Evolutionary conservation across 495 filamentous ascomycete genomes (phyloP).

Genomic region (Astrothelium macrocarpum): DNA sequence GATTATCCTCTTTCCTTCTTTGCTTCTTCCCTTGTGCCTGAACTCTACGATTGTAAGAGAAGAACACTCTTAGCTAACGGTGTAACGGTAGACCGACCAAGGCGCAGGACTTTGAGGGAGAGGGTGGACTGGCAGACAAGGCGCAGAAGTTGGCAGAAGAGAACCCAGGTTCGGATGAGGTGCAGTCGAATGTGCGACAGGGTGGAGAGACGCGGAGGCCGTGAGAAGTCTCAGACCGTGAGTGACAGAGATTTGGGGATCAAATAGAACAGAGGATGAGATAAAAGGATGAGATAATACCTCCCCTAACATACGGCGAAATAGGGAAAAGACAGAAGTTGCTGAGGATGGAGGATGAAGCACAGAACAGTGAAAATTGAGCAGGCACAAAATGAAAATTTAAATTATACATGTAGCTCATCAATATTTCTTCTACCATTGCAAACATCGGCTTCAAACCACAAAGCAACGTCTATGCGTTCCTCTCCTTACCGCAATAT

Average conservation of each 20-base stretch:
- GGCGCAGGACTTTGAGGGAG: constrained; percentile 42
- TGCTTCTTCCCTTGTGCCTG: not conserved
- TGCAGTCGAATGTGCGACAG: constrained; percentile 33
- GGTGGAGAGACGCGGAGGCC: constrained; percentile 7
- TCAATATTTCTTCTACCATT: too few relatives aligned
- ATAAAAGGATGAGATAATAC: not conserved
- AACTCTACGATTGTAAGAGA: too few relatives aligned
- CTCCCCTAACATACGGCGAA: too few relatives aligned
- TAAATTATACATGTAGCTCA: too few relatives aligned
- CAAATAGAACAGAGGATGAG: not conserved
- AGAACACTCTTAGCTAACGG: not conserved
- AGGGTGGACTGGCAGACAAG: constrained; percentile 45
- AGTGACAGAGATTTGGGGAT: not conserved
- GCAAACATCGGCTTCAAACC: too few relatives aligned
- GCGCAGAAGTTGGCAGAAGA: constrained; percentile 29
- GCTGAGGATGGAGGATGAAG: too few relatives aligned
- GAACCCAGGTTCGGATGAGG: constrained; percentile 38
- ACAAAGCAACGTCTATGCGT: too few relatives aligned
- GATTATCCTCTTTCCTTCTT: constrained; percentile 34
- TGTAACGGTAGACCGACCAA: constrained; percentile 29
- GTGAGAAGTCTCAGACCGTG: not conserved
- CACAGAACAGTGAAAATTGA: not conserved
- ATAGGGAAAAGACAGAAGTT: too few relatives aligned
- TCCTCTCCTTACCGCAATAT: too few relatives aligned
- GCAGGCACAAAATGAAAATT: too few relatives aligned